Percentiles rank a stretch among this genome's conserved stretches.
Evolutionary conservation across 495 filamentous ascomycete species (phyloP).

Genomic region (Neurospora hispaniola): DNA sequence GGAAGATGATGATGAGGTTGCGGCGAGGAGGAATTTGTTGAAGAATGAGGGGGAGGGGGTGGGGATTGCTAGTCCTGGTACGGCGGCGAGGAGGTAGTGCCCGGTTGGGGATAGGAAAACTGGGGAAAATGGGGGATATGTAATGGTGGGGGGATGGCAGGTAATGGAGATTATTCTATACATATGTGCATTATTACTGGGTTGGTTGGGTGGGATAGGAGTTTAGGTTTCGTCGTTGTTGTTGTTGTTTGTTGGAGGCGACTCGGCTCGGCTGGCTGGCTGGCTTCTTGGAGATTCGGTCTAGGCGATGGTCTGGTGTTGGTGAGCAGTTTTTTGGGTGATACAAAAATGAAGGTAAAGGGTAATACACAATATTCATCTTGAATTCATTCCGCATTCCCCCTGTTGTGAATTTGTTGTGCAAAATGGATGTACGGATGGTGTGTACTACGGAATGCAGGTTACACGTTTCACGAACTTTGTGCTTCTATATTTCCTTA

Average conservation of each 20-base stretch:
- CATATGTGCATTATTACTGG: background rate
- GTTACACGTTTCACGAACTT: too few relatives aligned
- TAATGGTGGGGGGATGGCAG: background rate
- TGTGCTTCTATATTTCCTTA: too few relatives aligned
- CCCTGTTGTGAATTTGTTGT: too few relatives aligned
- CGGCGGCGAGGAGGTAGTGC: conserved; percentile 21
- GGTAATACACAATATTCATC: background rate
- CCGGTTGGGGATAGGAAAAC: background rate
- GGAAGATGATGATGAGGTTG: conserved; percentile 50
- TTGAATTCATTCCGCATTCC: too few relatives aligned
- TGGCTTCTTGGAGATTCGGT: background rate
- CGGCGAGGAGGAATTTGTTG: conserved; percentile 28
- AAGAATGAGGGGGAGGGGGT: conserved; percentile 16
- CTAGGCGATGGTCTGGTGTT: background rate
- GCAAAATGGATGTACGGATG: too few relatives aligned
- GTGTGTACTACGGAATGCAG: too few relatives aligned
- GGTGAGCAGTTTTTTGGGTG: background rate
- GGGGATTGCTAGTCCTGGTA: conserved; percentile 26
- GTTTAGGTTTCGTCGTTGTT: background rate
- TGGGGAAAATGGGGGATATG: background rate
- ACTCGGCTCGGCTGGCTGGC: background rate
- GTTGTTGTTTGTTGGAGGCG: background rate
- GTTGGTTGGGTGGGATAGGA: background rate
- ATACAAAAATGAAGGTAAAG: background rate
- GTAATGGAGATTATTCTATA: background rate